These are phyloP conservation scores for Paracoccidioides brasiliensis DNA, from an alignment of 2,329 filamentous ascomycete species.

Conservation along the genomic window DNA sequence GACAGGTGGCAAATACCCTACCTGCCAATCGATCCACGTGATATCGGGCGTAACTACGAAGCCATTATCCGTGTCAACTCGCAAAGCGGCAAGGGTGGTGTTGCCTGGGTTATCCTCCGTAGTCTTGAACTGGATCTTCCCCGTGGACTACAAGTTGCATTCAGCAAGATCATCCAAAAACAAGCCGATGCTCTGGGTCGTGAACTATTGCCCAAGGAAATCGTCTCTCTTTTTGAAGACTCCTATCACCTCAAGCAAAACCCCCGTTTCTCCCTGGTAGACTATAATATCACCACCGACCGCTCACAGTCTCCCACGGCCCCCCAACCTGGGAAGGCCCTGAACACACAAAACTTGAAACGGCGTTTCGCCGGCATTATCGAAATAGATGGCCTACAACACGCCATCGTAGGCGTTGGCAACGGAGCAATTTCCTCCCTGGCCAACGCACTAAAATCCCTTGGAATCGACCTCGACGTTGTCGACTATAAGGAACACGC, in stretches of 20 bases:
- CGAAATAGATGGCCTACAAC: constrained; percentile 66
- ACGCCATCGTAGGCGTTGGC: constrained; percentile 64
- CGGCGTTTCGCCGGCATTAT: constrained; percentile 78
- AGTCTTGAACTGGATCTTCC: constrained; percentile 85
- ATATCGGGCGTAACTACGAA: constrained; percentile 95
- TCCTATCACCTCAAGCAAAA: constrained; percentile 77
- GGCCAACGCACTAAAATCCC: constrained; percentile 61
- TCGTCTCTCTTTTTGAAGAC: constrained; percentile 73
- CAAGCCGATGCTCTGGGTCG: constrained; percentile 67
- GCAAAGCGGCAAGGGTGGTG: constrained; percentile 86
- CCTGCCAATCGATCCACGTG: constrained; percentile 79
- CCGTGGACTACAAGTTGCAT: constrained; percentile 80
- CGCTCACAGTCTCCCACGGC: constrained; percentile 63
- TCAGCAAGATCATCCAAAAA: constrained; percentile 74
- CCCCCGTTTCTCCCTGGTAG: constrained; percentile 71
- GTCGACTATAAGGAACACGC: constrained; percentile 94
- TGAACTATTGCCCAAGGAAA: constrained; percentile 73
- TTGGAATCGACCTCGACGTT: constrained; percentile 82
- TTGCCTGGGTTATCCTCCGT: constrained; percentile 84
- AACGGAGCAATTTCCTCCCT: constrained; percentile 86
- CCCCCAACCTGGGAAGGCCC: constrained; percentile 53
- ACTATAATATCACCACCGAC: constrained; percentile 83
- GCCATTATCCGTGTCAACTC: constrained; percentile 97
- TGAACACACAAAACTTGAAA: constrained; percentile 63
- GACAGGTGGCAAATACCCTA: constrained; percentile 78